Conservation (phyloP, 2,329 filamentous ascomycete genomes). For the Tolypocladium capitatum region DNA sequence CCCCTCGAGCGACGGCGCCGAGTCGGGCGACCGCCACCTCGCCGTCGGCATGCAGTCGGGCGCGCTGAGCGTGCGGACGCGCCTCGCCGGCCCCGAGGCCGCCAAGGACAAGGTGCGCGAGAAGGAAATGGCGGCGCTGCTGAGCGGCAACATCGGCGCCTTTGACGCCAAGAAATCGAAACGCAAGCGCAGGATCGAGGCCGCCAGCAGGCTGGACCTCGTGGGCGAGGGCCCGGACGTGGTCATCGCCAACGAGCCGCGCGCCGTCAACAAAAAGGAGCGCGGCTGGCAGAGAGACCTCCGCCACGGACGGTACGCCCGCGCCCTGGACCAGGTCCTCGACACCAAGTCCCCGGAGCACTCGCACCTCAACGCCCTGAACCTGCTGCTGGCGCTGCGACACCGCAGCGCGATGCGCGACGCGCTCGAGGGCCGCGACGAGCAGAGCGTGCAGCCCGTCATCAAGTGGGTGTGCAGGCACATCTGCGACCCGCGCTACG, state of each 20-base stretch:
- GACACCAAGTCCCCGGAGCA: slow-evolving; percentile 36
- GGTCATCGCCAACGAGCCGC: slow-evolving; percentile 62
- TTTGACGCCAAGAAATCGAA: slow-evolving; percentile 62
- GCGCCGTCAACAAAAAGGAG: slow-evolving; percentile 40
- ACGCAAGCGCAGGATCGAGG: slow-evolving; percentile 44
- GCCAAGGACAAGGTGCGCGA: slow-evolving; percentile 61
- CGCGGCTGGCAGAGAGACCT: slow-evolving; percentile 71
- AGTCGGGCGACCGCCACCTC: slow-evolving; percentile 74
- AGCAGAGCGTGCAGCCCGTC: slow-evolving; percentile 67
- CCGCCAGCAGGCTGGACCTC: slow-evolving; percentile 53
- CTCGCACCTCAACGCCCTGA: slow-evolving; percentile 52
- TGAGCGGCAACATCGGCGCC: slow-evolving; percentile 64
- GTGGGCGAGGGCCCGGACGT: slow-evolving; percentile 78
- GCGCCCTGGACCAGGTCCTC: slow-evolving; percentile 70
- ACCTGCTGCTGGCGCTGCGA: slow-evolving; percentile 68
- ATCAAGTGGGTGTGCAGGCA: slow-evolving; percentile 71
- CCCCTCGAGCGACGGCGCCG: slow-evolving; percentile 18
- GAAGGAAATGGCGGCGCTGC: slow-evolving; percentile 71
- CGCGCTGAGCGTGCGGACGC: slow-evolving; percentile 77
- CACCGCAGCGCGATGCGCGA: slow-evolving; percentile 76
- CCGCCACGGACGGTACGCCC: slow-evolving; percentile 61
- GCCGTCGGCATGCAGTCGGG: slow-evolving; percentile 92
- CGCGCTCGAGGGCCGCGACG: slow-evolving; percentile 69
- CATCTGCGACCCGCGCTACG: slow-evolving; percentile 71
- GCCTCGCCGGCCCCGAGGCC: slow-evolving; percentile 74